Conservation (phyloP, 129 eudicot genomes). For the Artemisia argyi region DNA sequence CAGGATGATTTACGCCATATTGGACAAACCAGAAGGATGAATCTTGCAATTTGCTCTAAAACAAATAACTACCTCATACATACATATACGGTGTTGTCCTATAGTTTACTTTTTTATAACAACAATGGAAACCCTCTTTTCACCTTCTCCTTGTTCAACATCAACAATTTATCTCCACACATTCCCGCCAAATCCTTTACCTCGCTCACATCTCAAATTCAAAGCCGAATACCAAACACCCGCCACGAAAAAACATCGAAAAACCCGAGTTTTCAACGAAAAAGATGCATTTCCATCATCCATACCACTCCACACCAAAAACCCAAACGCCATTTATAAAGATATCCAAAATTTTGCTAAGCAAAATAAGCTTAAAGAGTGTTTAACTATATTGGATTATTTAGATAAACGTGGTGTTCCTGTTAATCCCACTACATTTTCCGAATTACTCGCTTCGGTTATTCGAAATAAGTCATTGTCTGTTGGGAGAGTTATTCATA, state of each 20-base stretch:
- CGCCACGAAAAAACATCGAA: slow-evolving; percentile 1
- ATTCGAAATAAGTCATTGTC: slow-evolving; percentile 48
- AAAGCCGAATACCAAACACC: slow-evolving; percentile 8
- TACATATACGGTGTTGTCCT: too few species aligned
- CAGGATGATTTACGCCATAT: too few species aligned
- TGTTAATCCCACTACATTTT: slow-evolving; percentile 70
- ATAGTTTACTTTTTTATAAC: too few species aligned
- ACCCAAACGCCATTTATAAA: slow-evolving; percentile 66
- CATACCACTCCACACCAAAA: slow-evolving; percentile 55
- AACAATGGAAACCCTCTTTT: neutral
- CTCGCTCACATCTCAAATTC: too few species aligned
- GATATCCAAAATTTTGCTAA: slow-evolving; percentile 63
- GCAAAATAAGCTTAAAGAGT: slow-evolving; percentile 68
- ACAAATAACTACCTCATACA: too few species aligned
- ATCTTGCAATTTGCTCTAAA: too few species aligned
- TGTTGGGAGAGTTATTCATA: slow-evolving; percentile 49
- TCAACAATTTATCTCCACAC: neutral
- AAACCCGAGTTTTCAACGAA: slow-evolving; percentile 29
- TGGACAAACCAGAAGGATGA: too few species aligned
- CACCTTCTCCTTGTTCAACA: neutral
- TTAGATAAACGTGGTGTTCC: slow-evolving; percentile 69
- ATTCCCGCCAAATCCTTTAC: too few species aligned
- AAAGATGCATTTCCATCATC: slow-evolving; percentile 53
- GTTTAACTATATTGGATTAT: slow-evolving; percentile 70
- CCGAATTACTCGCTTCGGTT: slow-evolving; percentile 57